Conservation (phyloP, 1,139 yeast species). For the Zygoascus sp. region DNA sequence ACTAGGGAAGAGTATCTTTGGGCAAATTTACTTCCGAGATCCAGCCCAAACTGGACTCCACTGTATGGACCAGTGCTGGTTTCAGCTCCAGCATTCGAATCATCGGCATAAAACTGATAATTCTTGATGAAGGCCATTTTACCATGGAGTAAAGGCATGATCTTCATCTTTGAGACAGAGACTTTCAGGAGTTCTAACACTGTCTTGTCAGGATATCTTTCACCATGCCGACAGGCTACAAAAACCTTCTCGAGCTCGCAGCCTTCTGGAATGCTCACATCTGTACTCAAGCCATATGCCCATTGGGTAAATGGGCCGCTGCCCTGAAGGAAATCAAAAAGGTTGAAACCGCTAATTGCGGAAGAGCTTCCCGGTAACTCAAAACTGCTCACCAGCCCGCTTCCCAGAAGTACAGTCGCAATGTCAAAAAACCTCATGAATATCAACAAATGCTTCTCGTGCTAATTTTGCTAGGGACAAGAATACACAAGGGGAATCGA, state of each 20-base stretch:
- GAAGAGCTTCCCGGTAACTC: not conserved
- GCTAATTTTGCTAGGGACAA: no score
- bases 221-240: constrained; percentile 5
- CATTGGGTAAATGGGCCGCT: not conserved
- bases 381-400: not conserved
- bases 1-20: not conserved
- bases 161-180: not conserved
- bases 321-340: constrained; percentile 6
- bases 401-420: not conserved
- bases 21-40: not conserved
- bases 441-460: no score
- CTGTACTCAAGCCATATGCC: not conserved
- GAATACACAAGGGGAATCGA: no score
- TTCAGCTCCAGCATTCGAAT: not conserved
- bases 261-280: constrained; percentile 3
- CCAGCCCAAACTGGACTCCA: not conserved
- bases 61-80: constrained; percentile 1
- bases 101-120: not conserved
- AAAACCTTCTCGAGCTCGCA: constrained; percentile 2
- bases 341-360: not conserved
- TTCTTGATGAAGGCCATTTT: not conserved
- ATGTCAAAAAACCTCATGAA: not conserved
- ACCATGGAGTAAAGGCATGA: not conserved
- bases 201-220: not conserved
- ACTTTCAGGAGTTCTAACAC: not conserved